Evolutionary conservation across 805 yeast species (phyloP), one percentile per base, ranked within the genome.

Genomic region (Candida montana): DNA sequence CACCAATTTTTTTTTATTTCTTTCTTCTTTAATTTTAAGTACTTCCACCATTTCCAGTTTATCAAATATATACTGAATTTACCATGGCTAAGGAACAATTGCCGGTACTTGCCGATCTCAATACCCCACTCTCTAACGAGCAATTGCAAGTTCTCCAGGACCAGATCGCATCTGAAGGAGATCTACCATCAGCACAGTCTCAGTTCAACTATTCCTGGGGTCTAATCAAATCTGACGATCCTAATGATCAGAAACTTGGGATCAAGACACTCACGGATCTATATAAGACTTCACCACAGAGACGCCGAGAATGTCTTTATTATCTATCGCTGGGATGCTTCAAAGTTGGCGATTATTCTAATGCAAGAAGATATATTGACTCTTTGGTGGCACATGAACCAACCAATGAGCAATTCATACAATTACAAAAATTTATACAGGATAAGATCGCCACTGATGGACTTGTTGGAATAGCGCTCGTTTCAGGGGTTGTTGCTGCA

Each of bases 191-290:
- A 0, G 73, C 85, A 0, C 97, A 89, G 61, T 82, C 96, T 2
- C 76, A 80, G 44, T 93, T 93, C 72, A 93, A 95, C 63, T 86
- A 85, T 54, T 95, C 97, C 0, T 93, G 99, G 99, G 99, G 95
- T 4, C 68, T 93, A 38, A 77, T 95, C 48, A 90, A 88, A 60
- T 80, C 95, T 2, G 58, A 62, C 38, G 69, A 72, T 37, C 68
- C 70, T 18, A 72, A 69, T 31, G 83, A 85, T 47, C 95, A 86
- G 56, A 72, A 83, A 52, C 71, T 82, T 38, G 99, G 98, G 0
- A 78, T 93, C 15, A 80, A 77, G 41, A 69, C 91, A 23, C 68
- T 93, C 45, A 75, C 87, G 0, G 78, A 77, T 33, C 67, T 67
- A 24, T 91, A 83, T 64, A 77, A 82, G 50, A 87, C 79, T 37